phyloP scores from a whole-genome alignment of 2,329 filamentous ascomycete genomes.

The Didymella exigua region DNA sequence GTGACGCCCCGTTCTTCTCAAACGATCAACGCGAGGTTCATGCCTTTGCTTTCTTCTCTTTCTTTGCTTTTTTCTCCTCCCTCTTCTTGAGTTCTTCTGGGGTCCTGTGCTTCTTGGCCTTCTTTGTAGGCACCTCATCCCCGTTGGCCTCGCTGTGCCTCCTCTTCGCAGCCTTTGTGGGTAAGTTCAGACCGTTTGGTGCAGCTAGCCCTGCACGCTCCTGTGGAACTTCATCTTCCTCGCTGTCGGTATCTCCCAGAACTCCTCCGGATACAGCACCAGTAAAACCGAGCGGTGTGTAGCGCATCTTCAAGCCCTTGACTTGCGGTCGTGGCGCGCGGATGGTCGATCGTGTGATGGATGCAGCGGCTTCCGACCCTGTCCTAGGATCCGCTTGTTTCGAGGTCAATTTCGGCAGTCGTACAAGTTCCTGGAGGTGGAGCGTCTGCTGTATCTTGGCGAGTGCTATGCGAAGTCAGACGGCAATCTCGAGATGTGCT shows the following conservation, averaged over 20 bases:
- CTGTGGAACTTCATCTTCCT: slow-evolving; percentile 47
- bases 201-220: slow-evolving; percentile 31
- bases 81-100: slow-evolving; percentile 44
- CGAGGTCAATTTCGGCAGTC: slow-evolving; percentile 54
- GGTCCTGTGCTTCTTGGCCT: slow-evolving; percentile 47
- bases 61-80: slow-evolving; percentile 48
- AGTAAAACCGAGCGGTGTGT: slow-evolving; percentile 66
- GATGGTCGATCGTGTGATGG: slow-evolving; percentile 55
- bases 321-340: slow-evolving; percentile 68
- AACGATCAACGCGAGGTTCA: slow-evolving; percentile 16
- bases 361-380: slow-evolving; percentile 49
- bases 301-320: slow-evolving; percentile 69
- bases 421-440: slow-evolving; percentile 68
- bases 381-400: slow-evolving; percentile 50
- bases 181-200: slow-evolving; percentile 29
- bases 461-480: slow-evolving; percentile 23
- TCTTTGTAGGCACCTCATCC: slow-evolving; percentile 44
- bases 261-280: slow-evolving; percentile 51
- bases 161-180: slow-evolving; percentile 44
- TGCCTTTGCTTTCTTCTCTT: slow-evolving; percentile 37
- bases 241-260: slow-evolving; percentile 51
- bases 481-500: neutral
- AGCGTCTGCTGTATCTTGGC: slow-evolving; percentile 62
- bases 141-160: slow-evolving; percentile 44
- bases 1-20: neutral